phyloP scores from a whole-genome alignment of 768 basidiomycete species.

The Botryobasidium botryosum region DNA sequence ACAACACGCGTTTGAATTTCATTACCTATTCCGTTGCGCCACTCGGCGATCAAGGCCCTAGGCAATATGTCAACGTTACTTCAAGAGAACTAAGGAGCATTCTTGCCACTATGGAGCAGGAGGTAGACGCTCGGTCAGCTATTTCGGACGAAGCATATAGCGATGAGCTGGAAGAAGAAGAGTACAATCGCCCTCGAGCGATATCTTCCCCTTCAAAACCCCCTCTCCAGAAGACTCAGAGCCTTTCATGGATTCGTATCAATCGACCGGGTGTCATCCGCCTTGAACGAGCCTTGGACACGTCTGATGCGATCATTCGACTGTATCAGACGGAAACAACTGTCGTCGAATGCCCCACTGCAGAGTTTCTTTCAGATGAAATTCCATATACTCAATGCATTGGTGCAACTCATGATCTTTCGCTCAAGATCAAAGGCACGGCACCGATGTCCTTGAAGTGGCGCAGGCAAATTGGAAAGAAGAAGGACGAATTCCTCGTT shows the following conservation, averaged over 20 bases:
- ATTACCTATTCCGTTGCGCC: conserved; percentile 61
- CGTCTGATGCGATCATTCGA: conserved; percentile 53
- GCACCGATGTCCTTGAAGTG: conserved; percentile 47
- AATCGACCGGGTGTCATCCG: conserved; percentile 57
- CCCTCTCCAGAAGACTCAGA: conserved; percentile 56
- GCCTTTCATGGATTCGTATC: conserved; percentile 52
- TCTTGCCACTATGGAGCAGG: conserved; percentile 29
- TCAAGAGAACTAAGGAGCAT: conserved; percentile 6
- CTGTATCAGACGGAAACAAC: conserved; percentile 46
- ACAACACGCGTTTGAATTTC: conserved; percentile 56
- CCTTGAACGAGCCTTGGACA: conserved; percentile 57
- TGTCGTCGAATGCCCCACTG: conserved; percentile 69
- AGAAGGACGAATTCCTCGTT: conserved; percentile 54
- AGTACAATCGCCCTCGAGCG: conserved; percentile 4
- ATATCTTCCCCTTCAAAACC: conserved; percentile 15
- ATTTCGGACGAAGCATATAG: conserved; percentile 15
- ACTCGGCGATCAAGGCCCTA: conserved; percentile 26
- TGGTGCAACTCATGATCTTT: conserved; percentile 37
- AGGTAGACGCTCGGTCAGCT: conserved; percentile 28
- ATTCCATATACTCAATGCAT: conserved; percentile 36
- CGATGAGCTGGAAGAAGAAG: conserved; percentile 13
- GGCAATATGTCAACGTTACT: conserved; percentile 4
- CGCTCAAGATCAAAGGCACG: conserved; percentile 19
- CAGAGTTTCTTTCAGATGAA: conserved; percentile 36
- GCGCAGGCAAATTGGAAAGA: conserved; percentile 50